A percentile compares a stretch with the other conserved stretches of the same genome.
phyloP scores from a whole-genome alignment of 176 grass and related monocot species.

The Chrysopogon serrulatus region DNA sequence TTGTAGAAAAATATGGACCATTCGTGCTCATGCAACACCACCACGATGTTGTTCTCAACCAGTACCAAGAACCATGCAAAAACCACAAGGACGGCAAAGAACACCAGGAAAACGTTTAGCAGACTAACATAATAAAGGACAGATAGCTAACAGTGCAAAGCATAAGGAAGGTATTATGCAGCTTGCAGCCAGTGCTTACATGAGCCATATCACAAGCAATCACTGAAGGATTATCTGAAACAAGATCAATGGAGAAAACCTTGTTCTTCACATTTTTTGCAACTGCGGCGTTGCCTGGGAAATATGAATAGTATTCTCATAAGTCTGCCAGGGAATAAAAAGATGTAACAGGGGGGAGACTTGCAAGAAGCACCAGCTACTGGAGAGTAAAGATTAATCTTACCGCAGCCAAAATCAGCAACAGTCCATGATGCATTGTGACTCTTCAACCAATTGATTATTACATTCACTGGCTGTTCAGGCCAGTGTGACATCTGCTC shows the following conservation, averaged over 20 bases:
- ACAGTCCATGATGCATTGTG: slow-evolving; percentile 60
- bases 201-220: slow-evolving; percentile 98
- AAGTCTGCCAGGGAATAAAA: slow-evolving; percentile 9
- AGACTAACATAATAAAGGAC: not conserved
- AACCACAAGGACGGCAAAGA: not conserved
- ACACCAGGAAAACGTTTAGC: not conserved
- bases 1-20: not conserved
- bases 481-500: slow-evolving; percentile 96
- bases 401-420: slow-evolving; percentile 99
- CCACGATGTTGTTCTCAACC: not conserved
- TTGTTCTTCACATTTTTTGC: slow-evolving; percentile 94
- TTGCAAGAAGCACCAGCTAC: no score
- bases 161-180: not conserved
- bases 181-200: slow-evolving; percentile 45
- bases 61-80: not conserved
- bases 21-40: not conserved
- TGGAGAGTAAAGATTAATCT: slow-evolving; percentile 2
- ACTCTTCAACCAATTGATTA: slow-evolving; percentile 82
- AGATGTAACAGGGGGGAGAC: not conserved
- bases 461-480: slow-evolving; percentile 79
- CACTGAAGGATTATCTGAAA: slow-evolving; percentile 82
- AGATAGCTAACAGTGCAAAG: not conserved
- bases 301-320: slow-evolving; percentile 10
- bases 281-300: slow-evolving; percentile 64
- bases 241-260: slow-evolving; percentile 96